phyloP scores from a whole-genome alignment of 176 grass and related monocot species.

The Elymus sibiricus region DNA sequence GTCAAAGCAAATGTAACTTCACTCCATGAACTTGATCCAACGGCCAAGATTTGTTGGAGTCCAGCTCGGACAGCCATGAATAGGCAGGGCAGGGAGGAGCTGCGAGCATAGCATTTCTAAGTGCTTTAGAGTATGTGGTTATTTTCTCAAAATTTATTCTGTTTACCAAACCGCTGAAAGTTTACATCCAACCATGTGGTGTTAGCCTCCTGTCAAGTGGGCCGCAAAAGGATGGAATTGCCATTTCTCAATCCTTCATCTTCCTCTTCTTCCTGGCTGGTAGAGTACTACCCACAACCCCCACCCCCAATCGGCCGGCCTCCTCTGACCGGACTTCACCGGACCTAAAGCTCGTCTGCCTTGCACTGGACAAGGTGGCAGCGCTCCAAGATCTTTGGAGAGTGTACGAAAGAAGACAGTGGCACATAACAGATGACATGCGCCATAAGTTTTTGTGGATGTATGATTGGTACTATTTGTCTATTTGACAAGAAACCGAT shows the following conservation, averaged over 20 bases:
- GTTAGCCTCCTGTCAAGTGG: background rate
- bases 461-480: background rate
- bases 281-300: background rate
- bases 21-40: background rate
- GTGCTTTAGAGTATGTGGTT: background rate
- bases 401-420: background rate
- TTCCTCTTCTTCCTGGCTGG: background rate
- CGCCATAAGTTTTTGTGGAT: background rate
- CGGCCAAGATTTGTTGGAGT: background rate
- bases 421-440: background rate
- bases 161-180: no score
- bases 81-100: background rate
- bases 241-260: background rate
- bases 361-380: background rate
- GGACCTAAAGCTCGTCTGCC: background rate
- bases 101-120: background rate
- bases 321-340: background rate
- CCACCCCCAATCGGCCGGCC: background rate
- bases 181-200: slow-evolving; percentile 1
- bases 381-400: background rate
- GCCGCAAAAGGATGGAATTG: background rate
- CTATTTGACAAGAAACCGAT: background rate
- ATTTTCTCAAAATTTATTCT: background rate
- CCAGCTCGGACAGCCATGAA: background rate
- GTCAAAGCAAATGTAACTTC: background rate